phyloP scores from a whole-genome alignment of 805 yeast species.

The Saturnispora sanitii region DNA sequence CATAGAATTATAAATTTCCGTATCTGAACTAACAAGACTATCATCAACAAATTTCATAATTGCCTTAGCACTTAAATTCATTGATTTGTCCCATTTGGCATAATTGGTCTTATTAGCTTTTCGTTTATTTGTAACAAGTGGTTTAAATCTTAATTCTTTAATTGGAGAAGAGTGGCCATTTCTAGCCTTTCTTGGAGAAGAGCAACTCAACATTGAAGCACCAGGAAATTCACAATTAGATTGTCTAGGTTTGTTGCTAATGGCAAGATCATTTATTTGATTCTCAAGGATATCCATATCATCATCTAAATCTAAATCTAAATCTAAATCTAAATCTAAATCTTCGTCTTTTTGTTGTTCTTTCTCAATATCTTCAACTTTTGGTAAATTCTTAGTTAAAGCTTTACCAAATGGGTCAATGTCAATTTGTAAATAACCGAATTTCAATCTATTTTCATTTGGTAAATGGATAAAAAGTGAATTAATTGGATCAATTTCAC shows the following conservation, averaged over 20 bases:
- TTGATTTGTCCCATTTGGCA: slow-evolving; percentile 27
- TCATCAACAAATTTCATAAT: slow-evolving; percentile 32
- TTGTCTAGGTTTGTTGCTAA: too few relatives aligned
- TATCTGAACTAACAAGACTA: slow-evolving; percentile 30
- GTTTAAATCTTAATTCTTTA: slow-evolving; percentile 1
- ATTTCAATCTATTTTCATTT: slow-evolving; percentile 6
- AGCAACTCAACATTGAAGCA: too few relatives aligned
- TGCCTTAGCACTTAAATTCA: slow-evolving; percentile 29
- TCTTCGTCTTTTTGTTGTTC: slow-evolving; percentile 10
- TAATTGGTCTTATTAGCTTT: slow-evolving; percentile 12
- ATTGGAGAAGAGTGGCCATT: too few relatives aligned
- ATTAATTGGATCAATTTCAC: slow-evolving; percentile 10
- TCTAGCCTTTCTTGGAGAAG: too few relatives aligned
- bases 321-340: slow-evolving; percentile 16
- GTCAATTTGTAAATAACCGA: slow-evolving; percentile 12
- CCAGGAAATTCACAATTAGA: too few relatives aligned
- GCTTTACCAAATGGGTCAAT: slow-evolving; percentile 9
- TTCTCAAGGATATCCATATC: too few relatives aligned
- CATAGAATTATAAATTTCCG: slow-evolving; percentile 18
- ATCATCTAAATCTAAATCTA: not conserved
- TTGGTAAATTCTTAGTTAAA: not conserved
- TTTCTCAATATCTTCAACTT: not conserved
- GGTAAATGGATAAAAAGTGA: slow-evolving; percentile 7
- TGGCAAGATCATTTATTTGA: too few relatives aligned
- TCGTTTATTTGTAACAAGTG: slow-evolving; percentile 8